A percentile compares a stretch with the other conserved stretches of the same genome.
phyloP scores from a whole-genome alignment of 2,329 filamentous ascomycete genomes.

The Colletotrichum trifolii region DNA sequence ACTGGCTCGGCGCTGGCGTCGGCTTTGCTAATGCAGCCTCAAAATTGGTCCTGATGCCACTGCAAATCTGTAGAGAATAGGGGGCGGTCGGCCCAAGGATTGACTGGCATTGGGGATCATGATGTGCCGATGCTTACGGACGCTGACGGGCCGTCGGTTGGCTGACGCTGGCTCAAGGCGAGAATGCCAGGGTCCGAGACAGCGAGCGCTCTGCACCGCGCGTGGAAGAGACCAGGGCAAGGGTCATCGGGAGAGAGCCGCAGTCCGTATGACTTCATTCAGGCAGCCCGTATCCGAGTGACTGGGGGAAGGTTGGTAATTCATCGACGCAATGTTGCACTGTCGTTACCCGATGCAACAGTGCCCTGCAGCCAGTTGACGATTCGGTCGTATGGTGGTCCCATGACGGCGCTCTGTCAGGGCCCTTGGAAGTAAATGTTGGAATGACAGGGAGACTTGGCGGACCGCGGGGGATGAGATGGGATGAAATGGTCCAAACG shows the following conservation, averaged over 20 bases:
- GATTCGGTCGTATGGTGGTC: neutral
- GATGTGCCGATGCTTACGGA: slow-evolving; percentile 13
- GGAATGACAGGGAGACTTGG: neutral
- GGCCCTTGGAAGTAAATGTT: neutral
- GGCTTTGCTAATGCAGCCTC: slow-evolving; percentile 6
- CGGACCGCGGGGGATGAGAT: slow-evolving; percentile 3
- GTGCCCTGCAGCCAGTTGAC: neutral
- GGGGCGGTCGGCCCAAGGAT: slow-evolving; percentile 7
- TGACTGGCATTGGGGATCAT: neutral
- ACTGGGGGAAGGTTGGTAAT: too few relatives aligned
- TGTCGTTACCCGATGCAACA: too few relatives aligned
- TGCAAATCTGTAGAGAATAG: slow-evolving; percentile 21
- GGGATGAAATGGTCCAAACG: neutral
- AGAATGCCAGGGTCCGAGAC: neutral
- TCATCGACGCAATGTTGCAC: too few relatives aligned
- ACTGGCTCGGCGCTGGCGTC: slow-evolving; percentile 18
- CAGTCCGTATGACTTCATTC: too few relatives aligned
- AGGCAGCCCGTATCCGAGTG: too few relatives aligned
- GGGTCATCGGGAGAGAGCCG: too few relatives aligned
- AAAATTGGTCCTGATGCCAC: slow-evolving; percentile 12
- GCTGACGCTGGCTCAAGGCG: neutral
- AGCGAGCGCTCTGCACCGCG: too few relatives aligned
- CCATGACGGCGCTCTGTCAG: slow-evolving; percentile 6
- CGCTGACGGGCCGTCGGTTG: neutral
- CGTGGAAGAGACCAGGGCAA: too few relatives aligned